Conservation (phyloP, 352 stramenopile genomes). For the Hyaloperonospora brassicae region DNA sequence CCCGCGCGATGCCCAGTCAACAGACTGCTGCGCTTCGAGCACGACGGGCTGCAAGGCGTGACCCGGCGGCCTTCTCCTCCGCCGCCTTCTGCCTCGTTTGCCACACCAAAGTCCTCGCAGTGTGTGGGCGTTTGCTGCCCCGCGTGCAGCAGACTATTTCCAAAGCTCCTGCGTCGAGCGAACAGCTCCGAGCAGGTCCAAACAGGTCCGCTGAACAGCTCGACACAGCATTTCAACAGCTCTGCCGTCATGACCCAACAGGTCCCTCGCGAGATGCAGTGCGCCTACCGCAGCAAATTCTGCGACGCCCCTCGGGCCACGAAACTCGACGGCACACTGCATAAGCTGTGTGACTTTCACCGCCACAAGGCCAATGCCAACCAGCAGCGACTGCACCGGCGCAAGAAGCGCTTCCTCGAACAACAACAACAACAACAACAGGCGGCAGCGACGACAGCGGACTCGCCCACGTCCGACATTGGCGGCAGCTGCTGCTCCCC, state of each 20-base stretch:
- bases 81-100: background rate
- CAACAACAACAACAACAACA: too few relatives aligned
- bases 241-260: background rate
- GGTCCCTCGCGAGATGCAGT: slow-evolving; percentile 28
- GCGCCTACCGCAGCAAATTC: slow-evolving; percentile 41
- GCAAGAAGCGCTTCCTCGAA: slow-evolving; percentile 33
- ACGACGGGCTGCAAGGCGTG: slow-evolving; percentile 18
- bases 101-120: slow-evolving; percentile 24
- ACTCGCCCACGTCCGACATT: too few relatives aligned
- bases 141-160: slow-evolving; percentile 16
- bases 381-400: slow-evolving; percentile 35
- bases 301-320: slow-evolving; percentile 34
- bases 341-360: slow-evolving; percentile 50
- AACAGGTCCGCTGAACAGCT: too few relatives aligned
- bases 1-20: slow-evolving; percentile 10
- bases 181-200: too few relatives aligned
- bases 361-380: slow-evolving; percentile 44
- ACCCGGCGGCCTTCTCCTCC: background rate
- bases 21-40: slow-evolving; percentile 13
- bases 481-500: background rate
- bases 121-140: slow-evolving; percentile 4
- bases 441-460: background rate
- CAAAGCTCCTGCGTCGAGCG: slow-evolving; percentile 4
- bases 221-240: too few relatives aligned
- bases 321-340: slow-evolving; percentile 39